A percentile compares a stretch with the other conserved stretches of the same genome.
These are phyloP conservation scores for Gastrolobium bilobum DNA, from an alignment of 306 rosid species.

Conservation along the genomic window DNA sequence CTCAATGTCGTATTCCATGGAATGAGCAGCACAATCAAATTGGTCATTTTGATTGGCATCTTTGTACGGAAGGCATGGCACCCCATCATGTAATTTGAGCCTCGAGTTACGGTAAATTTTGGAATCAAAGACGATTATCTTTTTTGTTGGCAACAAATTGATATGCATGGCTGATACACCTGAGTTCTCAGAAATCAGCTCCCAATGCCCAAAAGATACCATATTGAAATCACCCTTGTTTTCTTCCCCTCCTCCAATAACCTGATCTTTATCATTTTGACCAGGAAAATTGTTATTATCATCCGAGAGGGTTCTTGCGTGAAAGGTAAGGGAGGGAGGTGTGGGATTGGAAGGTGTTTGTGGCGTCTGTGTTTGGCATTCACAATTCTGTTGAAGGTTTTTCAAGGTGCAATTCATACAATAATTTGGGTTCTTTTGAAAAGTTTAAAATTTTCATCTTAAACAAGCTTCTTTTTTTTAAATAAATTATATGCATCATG, in stretches of 20 bases:
- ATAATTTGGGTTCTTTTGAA: too few relatives aligned
- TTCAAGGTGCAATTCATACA: too few relatives aligned
- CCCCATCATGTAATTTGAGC: constrained; percentile 60
- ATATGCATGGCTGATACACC: constrained; percentile 87
- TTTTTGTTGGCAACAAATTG: constrained; percentile 73
- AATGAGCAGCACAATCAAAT: constrained; percentile 76
- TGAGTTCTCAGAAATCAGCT: constrained; percentile 41
- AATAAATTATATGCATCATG: too few relatives aligned
- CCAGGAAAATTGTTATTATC: too few relatives aligned
- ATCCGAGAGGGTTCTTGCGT: too few relatives aligned
- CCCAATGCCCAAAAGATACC: too few relatives aligned
- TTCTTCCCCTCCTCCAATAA: too few relatives aligned
- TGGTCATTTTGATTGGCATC: not conserved
- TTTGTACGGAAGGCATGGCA: constrained; percentile 55
- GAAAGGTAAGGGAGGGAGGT: not conserved
- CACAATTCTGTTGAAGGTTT: too few relatives aligned
- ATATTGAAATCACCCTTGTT: too few relatives aligned
- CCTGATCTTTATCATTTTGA: too few relatives aligned
- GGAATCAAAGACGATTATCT: constrained; percentile 69
- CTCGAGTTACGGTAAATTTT: constrained; percentile 57
- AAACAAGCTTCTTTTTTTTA: too few relatives aligned
- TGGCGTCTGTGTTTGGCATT: constrained; percentile 30
- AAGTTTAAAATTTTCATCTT: too few relatives aligned
- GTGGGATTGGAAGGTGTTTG: not conserved
- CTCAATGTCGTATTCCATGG: constrained; percentile 65